phyloP scores from a whole-genome alignment of 768 basidiomycete genomes.

The Psilocybe cyanescens region DNA sequence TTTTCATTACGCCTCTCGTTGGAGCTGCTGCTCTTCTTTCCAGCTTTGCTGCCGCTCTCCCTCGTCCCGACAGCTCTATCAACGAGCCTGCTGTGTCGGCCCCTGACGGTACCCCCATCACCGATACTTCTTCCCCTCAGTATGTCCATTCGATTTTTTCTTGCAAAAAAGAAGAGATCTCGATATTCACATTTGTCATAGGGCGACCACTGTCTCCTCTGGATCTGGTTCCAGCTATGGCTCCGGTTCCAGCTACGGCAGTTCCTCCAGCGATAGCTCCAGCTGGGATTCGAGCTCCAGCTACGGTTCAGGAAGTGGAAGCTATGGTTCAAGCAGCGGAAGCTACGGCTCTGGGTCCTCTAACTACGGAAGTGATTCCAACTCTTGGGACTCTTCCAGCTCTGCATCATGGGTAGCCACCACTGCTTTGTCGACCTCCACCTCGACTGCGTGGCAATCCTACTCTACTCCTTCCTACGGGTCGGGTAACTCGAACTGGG shows the following conservation, averaged over 20 bases:
- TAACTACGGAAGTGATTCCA: conserved; percentile 6
- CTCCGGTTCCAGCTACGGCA: conserved; percentile 15
- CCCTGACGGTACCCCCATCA: conserved; percentile 46
- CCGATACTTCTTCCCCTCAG: conserved; percentile 42
- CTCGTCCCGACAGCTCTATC: conserved; percentile 44
- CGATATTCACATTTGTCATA: background rate
- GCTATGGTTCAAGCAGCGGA: conserved; percentile 23
- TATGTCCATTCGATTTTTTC: conserved; percentile 26
- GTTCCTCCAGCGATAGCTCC: conserved; percentile 7
- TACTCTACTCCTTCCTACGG: conserved; percentile 59
- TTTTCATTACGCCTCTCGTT: conserved; percentile 57
- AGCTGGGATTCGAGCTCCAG: conserved; percentile 20
- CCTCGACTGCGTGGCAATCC: conserved; percentile 21
- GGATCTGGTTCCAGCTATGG: conserved; percentile 16
- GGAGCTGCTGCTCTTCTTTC: conserved; percentile 58
- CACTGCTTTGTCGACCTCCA: conserved; percentile 15
- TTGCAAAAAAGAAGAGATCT: background rate
- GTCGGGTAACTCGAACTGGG: conserved; percentile 65
- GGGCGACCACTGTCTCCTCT: conserved; percentile 4
- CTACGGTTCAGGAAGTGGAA: conserved; percentile 23
- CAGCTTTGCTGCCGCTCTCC: conserved; percentile 52
- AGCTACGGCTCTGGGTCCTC: conserved; percentile 13
- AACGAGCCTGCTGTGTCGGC: conserved; percentile 48
- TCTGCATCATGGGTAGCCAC: conserved; percentile 12
- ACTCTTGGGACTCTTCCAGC: conserved; percentile 2